phyloP scores from a whole-genome alignment of 495 filamentous ascomycete genomes.

The Podospora pseudoanserina region DNA sequence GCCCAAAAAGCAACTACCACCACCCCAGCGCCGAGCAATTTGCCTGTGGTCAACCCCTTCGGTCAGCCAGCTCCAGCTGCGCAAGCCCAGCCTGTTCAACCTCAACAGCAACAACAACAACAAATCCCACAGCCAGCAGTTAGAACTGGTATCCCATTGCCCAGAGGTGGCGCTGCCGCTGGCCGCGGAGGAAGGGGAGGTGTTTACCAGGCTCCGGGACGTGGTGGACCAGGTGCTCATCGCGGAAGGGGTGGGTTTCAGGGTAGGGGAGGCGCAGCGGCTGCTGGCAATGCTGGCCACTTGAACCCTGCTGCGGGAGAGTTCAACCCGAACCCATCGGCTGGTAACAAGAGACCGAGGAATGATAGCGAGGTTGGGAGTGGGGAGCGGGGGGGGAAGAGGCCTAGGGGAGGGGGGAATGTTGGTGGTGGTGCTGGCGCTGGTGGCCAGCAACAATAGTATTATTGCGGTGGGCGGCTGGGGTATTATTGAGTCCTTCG shows the following conservation, averaged over 20 bases:
- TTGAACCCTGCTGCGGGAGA: conserved; percentile 33
- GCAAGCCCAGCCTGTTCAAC: conserved; percentile 10
- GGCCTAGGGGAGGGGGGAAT: conserved; percentile 18
- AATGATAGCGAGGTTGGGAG: conserved; percentile 18
- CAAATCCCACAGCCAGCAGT: neutral
- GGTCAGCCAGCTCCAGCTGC: conserved; percentile 16
- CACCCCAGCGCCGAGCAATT: neutral
- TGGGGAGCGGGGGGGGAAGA: conserved; percentile 20
- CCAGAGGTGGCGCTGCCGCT: conserved; percentile 10
- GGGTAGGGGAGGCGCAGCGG: conserved; percentile 13
- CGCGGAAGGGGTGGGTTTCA: conserved; percentile 29
- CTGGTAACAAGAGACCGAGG: conserved; percentile 30
- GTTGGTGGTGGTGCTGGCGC: conserved; percentile 6
- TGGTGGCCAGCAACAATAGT: neutral
- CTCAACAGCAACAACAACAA: conserved; percentile 5
- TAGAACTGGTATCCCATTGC: conserved; percentile 15
- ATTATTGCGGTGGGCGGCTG: neutral
- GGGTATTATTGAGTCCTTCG: neutral
- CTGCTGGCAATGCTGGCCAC: conserved; percentile 13
- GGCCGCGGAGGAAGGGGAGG: conserved; percentile 16
- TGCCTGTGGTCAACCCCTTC: conserved; percentile 23
- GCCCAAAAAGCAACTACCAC: neutral
- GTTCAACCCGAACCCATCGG: conserved; percentile 24
- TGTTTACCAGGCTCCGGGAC: conserved; percentile 19
- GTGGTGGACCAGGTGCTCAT: conserved; percentile 24